Percentiles rank a stretch among this genome's conserved stretches.
Conservation (phyloP, 2,329 filamentous ascomycete genomes). For the Ascosphaera acerosa region DNA sequence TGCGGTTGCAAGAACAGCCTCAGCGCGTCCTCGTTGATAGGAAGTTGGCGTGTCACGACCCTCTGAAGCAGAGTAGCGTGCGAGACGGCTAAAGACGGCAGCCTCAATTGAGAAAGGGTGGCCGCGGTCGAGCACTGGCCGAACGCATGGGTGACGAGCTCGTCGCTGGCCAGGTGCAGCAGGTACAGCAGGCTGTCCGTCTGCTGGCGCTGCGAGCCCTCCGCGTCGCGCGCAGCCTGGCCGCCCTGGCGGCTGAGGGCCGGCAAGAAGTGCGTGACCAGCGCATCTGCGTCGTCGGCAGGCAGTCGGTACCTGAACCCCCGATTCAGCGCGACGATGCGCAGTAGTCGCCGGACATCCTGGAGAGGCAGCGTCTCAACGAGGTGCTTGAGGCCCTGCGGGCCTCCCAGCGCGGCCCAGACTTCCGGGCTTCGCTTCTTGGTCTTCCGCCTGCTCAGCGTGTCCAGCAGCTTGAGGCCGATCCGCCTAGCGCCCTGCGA, state of each 20-base stretch:
- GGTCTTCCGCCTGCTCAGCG: background rate
- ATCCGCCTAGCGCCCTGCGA: background rate
- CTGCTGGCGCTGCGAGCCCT: background rate
- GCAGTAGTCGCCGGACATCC: background rate
- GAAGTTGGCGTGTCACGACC: too few species aligned
- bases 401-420: background rate
- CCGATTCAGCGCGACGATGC: background rate
- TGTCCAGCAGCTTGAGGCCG: background rate
- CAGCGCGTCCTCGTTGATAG: too few species aligned
- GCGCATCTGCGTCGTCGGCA: background rate
- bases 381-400: background rate
- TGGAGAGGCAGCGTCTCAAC: background rate
- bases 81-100: too few species aligned
- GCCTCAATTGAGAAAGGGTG: too few species aligned
- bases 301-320: background rate
- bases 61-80: too few species aligned
- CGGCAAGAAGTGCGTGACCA: background rate
- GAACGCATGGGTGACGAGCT: background rate
- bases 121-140: too few species aligned
- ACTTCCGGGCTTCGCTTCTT: background rate
- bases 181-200: background rate
- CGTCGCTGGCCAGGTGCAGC: background rate
- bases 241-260: background rate
- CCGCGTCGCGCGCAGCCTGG: background rate
- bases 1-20: too few species aligned